phyloP scores from a whole-genome alignment of 176 grass and related monocot species.

The Hordeum marinum region DNA sequence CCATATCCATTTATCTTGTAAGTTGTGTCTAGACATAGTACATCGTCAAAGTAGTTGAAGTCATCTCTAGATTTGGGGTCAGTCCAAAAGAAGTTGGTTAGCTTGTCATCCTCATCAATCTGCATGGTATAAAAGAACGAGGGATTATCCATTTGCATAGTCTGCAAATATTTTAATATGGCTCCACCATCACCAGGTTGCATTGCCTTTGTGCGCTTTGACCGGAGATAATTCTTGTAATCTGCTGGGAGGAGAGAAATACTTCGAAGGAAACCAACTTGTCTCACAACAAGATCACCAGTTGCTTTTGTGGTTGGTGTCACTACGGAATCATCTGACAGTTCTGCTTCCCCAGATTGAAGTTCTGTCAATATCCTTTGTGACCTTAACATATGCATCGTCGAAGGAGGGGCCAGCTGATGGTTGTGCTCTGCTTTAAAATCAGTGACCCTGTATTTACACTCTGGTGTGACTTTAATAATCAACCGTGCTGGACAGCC shows the following conservation, averaged over 20 bases:
- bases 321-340: slow-evolving; percentile 78
- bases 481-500: slow-evolving; percentile 88
- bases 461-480: slow-evolving; percentile 80
- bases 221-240: slow-evolving; percentile 83
- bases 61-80: slow-evolving; percentile 88
- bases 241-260: slow-evolving; percentile 80
- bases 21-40: slow-evolving; percentile 80
- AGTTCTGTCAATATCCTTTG: slow-evolving; percentile 89
- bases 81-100: slow-evolving; percentile 96
- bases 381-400: slow-evolving; percentile 97
- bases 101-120: slow-evolving; percentile 94
- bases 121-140: slow-evolving; percentile 95
- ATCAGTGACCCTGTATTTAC: slow-evolving; percentile 84
- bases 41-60: slow-evolving; percentile 81
- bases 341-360: slow-evolving; percentile 70
- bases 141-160: slow-evolving; percentile 86
- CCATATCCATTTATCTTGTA: slow-evolving; percentile 98
- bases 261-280: slow-evolving; percentile 67
- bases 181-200: slow-evolving; percentile 88
- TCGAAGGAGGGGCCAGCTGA: slow-evolving; percentile 88
- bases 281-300: slow-evolving; percentile 65
- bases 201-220: slow-evolving; percentile 80
- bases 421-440: slow-evolving; percentile 97
- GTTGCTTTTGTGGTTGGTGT: slow-evolving; percentile 68
- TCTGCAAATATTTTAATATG: slow-evolving; percentile 94